Percentiles rank a stretch among this genome's conserved stretches.
These are phyloP conservation scores for Adansonia madagascariensis DNA, from an alignment of 441 rosid species.

Conservation along the genomic window DNA sequence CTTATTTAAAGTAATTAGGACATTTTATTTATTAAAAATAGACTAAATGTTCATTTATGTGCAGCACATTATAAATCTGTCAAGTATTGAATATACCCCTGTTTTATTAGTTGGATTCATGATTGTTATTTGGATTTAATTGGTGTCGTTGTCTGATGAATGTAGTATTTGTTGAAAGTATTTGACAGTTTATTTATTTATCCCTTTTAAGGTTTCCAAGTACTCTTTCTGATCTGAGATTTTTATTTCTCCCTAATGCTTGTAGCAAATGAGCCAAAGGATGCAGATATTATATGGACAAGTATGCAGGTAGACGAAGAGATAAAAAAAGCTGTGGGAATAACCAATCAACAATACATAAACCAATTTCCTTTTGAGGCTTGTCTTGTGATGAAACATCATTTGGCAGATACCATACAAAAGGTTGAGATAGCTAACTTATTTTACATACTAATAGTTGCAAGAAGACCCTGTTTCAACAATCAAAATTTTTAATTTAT, in stretches of 20 bases:
- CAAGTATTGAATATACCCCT: neutral
- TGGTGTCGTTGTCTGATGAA: neutral
- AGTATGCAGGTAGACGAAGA: constrained; percentile 85
- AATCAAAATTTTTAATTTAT: neutral
- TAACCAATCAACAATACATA: constrained; percentile 71
- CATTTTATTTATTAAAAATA: neutral
- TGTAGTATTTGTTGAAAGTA: neutral
- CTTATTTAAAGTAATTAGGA: neutral
- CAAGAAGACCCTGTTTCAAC: constrained; percentile 14
- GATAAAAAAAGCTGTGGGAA: constrained; percentile 64
- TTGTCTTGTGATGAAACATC: constrained; percentile 97
- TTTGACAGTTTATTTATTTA: neutral
- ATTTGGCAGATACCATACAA: constrained; percentile 90
- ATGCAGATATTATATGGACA: constrained; percentile 91
- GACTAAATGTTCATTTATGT: neutral
- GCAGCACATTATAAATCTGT: neutral
- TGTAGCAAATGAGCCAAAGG: constrained; percentile 76
- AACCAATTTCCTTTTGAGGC: constrained; percentile 96
- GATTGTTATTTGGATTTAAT: neutral
- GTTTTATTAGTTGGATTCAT: constrained; percentile 10
- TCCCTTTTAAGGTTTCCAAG: neutral
- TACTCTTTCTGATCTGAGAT: constrained; percentile 14
- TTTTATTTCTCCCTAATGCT: constrained; percentile 20
- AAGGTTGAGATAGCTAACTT: constrained; percentile 47
- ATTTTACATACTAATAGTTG: constrained; percentile 5